Conservation (phyloP, 495 filamentous ascomycete species). For the Cetradonia linearis region DNA sequence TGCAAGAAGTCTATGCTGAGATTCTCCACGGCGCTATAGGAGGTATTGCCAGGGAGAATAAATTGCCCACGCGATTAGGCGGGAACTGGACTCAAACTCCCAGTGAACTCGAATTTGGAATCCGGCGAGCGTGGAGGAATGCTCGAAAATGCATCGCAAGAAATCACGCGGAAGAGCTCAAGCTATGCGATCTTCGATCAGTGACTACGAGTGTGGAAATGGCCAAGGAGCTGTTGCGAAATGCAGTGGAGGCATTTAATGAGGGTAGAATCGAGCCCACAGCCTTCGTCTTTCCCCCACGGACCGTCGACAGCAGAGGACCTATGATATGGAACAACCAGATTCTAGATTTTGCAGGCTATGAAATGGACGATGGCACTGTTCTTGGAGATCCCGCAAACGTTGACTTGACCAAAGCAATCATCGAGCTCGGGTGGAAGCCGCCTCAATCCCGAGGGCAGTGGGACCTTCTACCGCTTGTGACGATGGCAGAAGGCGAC, state of each 20-base stretch:
- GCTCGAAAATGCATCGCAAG: constrained; percentile 26
- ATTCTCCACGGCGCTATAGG: constrained; percentile 15
- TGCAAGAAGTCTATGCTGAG: constrained; percentile 18
- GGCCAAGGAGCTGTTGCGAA: constrained; percentile 15
- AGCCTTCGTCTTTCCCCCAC: constrained; percentile 26
- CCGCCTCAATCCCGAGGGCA: constrained; percentile 20
- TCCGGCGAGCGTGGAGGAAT: constrained; percentile 26
- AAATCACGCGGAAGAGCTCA: constrained; percentile 22
- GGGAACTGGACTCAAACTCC: constrained; percentile 22
- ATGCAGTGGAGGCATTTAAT: constrained; percentile 21
- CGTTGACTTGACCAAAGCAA: constrained; percentile 21
- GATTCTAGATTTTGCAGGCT: constrained; percentile 26
- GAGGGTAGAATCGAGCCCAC: constrained; percentile 24
- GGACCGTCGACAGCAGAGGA: constrained; percentile 17
- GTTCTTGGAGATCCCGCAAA: constrained; percentile 25
- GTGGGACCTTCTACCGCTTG: constrained; percentile 27
- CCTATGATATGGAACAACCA: constrained; percentile 27
- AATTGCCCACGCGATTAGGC: not conserved
- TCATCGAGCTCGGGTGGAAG: constrained; percentile 25
- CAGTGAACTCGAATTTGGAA: constrained; percentile 23
- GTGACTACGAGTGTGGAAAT: constrained; percentile 23
- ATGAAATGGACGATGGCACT: constrained; percentile 21
- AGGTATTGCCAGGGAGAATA: constrained; percentile 12
- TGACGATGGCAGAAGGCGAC: constrained; percentile 27
- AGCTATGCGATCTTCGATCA: constrained; percentile 25